Conservation (phyloP, 202 grass and related monocot genomes). For the Musa balbisiana region DNA sequence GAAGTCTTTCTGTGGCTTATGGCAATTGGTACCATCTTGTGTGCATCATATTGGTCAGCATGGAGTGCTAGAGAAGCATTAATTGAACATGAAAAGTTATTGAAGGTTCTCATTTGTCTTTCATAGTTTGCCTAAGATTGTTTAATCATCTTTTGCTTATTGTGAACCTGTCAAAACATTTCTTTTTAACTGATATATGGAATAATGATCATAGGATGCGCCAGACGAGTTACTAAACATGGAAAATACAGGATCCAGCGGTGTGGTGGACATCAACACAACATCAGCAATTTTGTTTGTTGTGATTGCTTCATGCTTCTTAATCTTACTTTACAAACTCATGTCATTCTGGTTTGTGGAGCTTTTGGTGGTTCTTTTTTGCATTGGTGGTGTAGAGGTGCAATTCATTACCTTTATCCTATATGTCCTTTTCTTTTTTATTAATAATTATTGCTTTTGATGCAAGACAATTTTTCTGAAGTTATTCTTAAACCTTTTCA, state of each 20-base stretch:
- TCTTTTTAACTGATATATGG: slow-evolving; percentile 10
- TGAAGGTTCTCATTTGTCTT: slow-evolving; percentile 51
- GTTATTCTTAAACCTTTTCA: neutral
- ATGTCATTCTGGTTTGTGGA: slow-evolving; percentile 97
- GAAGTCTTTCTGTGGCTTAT: slow-evolving; percentile 99
- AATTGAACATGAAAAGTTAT: slow-evolving; percentile 85
- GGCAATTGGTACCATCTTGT: slow-evolving; percentile 96
- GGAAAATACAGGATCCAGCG: slow-evolving; percentile 53
- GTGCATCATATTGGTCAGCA: slow-evolving; percentile 97
- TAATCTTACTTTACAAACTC: slow-evolving; percentile 78
- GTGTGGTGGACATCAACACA: slow-evolving; percentile 81
- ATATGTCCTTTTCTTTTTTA: slow-evolving; percentile 11
- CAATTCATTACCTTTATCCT: slow-evolving; percentile 20
- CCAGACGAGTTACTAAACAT: slow-evolving; percentile 44
- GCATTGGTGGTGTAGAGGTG: slow-evolving; percentile 98
- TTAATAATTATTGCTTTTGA: slow-evolving; percentile 8
- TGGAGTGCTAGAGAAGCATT: slow-evolving; percentile 80
- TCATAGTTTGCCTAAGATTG: neutral
- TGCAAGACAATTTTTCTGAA: neutral
- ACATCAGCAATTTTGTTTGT: slow-evolving; percentile 76
- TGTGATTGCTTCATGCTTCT: slow-evolving; percentile 86
- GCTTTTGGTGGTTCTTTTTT: slow-evolving; percentile 91
- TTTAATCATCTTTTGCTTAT: neutral
- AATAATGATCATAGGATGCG: slow-evolving; percentile 49
- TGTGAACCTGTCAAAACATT: neutral